phyloP scores from a whole-genome alignment of 768 basidiomycete species.

The Suillus subaureus region DNA sequence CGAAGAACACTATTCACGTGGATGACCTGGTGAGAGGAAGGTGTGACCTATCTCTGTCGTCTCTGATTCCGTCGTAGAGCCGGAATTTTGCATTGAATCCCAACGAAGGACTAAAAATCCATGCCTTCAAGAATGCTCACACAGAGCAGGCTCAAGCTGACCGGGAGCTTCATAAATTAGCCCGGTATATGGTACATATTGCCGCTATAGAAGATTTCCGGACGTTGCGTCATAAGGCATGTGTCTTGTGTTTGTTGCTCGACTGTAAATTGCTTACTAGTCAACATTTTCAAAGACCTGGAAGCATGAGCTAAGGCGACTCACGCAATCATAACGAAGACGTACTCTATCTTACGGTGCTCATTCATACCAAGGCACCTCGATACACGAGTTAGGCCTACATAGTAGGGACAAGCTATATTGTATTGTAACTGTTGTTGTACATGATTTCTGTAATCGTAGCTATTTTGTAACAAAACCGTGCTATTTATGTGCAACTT shows the following conservation, averaged over 20 bases:
- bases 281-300: slow-evolving; percentile 28
- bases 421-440: neutral
- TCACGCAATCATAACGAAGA: slow-evolving; percentile 19
- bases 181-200: slow-evolving; percentile 66
- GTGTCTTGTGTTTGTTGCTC: slow-evolving; percentile 15
- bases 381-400: neutral
- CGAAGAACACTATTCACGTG: slow-evolving; percentile 81
- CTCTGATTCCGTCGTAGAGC: slow-evolving; percentile 41
- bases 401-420: neutral
- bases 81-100: slow-evolving; percentile 91
- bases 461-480: neutral
- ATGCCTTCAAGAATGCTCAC: slow-evolving; percentile 79
- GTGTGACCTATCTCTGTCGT: neutral
- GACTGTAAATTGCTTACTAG: neutral
- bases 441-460: neutral
- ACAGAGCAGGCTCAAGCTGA: slow-evolving; percentile 64
- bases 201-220: slow-evolving; percentile 63
- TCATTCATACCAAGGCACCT: neutral
- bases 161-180: slow-evolving; percentile 67
- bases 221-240: slow-evolving; percentile 66
- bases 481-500: neutral
- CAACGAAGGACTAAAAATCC: slow-evolving; percentile 79
- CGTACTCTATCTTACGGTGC: neutral
- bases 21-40: slow-evolving; percentile 70
- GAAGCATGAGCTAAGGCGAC: slow-evolving; percentile 31